These are phyloP conservation scores for Calonectria honghensis DNA, from an alignment of 2,329 filamentous ascomycete species.

Conservation along the genomic window DNA sequence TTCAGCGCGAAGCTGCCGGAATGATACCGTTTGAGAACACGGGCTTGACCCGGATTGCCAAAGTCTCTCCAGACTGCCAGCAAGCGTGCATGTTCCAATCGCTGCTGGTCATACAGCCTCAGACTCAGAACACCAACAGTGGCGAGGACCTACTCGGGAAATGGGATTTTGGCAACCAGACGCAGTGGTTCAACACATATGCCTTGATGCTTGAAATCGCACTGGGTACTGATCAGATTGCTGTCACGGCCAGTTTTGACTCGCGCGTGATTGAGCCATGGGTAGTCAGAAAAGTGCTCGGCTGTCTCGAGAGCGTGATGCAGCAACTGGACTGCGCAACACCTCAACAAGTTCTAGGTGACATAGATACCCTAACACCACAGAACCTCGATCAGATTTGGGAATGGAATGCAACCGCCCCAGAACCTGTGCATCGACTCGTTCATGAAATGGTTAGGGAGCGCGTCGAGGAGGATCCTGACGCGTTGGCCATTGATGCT, in stretches of 20 bases:
- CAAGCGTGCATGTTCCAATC: slow-evolving; percentile 37
- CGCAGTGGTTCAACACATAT: slow-evolving; percentile 24
- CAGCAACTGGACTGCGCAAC: slow-evolving; percentile 21
- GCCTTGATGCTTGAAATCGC: slow-evolving; percentile 22
- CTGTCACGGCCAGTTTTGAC: slow-evolving; percentile 22
- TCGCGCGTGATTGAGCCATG: slow-evolving; percentile 2
- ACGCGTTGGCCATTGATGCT: not conserved
- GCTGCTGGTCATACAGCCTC: slow-evolving; percentile 33
- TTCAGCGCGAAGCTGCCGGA: slow-evolving; percentile 37
- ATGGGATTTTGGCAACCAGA: not conserved
- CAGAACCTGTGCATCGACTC: slow-evolving; percentile 40
- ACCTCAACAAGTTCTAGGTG: not conserved
- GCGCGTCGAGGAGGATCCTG: not conserved
- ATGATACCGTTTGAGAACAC: slow-evolving; percentile 42
- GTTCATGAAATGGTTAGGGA: slow-evolving; percentile 44
- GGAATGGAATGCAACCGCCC: slow-evolving; percentile 36
- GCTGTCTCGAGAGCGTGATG: slow-evolving; percentile 32
- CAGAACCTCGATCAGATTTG: slow-evolving; percentile 47
- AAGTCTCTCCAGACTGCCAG: not conserved
- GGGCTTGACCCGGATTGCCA: slow-evolving; percentile 34
- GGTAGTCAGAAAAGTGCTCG: slow-evolving; percentile 5
- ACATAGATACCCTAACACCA: slow-evolving; percentile 39
- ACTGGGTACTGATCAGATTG: slow-evolving; percentile 8
- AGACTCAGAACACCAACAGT: slow-evolving; percentile 5
- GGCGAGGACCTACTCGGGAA: not conserved